A percentile compares a stretch with the other conserved stretches of the same genome.
Conservation (phyloP, 192 early-diverging fungal genomes). For the Coemansia sp. region DNA sequence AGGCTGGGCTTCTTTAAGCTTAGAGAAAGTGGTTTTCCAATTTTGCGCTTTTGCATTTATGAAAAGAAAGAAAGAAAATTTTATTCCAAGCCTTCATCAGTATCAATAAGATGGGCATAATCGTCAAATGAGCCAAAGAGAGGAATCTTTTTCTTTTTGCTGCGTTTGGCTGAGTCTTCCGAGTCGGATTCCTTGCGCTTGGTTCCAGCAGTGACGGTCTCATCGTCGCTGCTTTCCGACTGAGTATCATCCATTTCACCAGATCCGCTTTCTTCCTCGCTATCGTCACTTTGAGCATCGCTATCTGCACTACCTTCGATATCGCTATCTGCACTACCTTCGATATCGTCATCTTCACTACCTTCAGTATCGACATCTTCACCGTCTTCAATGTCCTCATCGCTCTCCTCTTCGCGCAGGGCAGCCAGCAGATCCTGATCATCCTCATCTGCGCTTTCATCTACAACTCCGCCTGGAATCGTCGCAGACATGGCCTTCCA, state of each 20-base stretch:
- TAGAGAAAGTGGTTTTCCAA: slow-evolving; percentile 18
- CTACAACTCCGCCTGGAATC: slow-evolving; percentile 57
- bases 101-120: slow-evolving; percentile 58
- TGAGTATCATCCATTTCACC: slow-evolving; percentile 27
- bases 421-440: slow-evolving; percentile 53
- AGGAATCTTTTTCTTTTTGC: slow-evolving; percentile 61
- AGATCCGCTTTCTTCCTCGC: slow-evolving; percentile 37
- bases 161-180: slow-evolving; percentile 43
- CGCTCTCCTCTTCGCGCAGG: slow-evolving; percentile 46
- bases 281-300: slow-evolving; percentile 54
- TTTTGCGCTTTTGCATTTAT: slow-evolving; percentile 40
- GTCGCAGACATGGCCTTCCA: slow-evolving; percentile 83
- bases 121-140: slow-evolving; percentile 71
- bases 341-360: slow-evolving; percentile 40
- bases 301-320: too few relatives aligned
- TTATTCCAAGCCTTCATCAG: slow-evolving; percentile 40
- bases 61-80: not conserved
- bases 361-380: too few relatives aligned
- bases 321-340: not conserved
- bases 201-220: slow-evolving; percentile 11
- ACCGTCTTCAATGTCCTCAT: slow-evolving; percentile 50
- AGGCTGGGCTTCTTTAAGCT: slow-evolving; percentile 10
- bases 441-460: slow-evolving; percentile 53
- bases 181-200: slow-evolving; percentile 44
- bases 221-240: slow-evolving; percentile 17